A percentile compares a stretch with the other conserved stretches of the same genome.
Conservation (phyloP, 164 flowering plant species). For the Umbilicus rupestris region DNA sequence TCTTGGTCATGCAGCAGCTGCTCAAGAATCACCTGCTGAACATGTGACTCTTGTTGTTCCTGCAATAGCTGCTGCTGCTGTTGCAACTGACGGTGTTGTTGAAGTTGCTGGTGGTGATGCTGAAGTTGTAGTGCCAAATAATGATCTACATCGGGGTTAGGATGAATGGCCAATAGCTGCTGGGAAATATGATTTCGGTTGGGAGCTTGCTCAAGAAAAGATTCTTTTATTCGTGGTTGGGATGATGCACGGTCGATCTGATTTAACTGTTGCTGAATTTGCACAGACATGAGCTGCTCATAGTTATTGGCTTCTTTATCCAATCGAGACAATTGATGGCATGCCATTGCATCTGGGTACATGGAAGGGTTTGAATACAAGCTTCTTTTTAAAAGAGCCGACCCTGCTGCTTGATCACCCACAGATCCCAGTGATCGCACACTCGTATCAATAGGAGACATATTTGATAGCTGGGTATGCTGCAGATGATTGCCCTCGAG, state of each 20-base stretch:
- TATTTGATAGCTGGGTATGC: conserved; percentile 30
- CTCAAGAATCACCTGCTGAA: conserved; percentile 47
- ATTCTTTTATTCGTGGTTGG: conserved; percentile 28
- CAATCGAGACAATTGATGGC: conserved; percentile 24
- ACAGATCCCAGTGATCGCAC: conserved; percentile 24
- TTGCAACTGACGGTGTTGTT: conserved; percentile 22
- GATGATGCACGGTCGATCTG: conserved; percentile 30
- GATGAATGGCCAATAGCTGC: conserved; percentile 31
- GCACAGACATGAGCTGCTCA: conserved; percentile 43
- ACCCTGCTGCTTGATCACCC: conserved; percentile 26
- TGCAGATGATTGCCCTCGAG: conserved; percentile 37
- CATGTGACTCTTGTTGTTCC: conserved; percentile 59
- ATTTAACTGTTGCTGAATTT: conserved; percentile 49
- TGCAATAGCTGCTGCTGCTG: conserved; percentile 25
- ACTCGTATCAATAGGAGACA: conserved; percentile 28
- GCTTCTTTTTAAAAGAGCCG: conserved; percentile 34
- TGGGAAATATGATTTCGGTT: conserved; percentile 28
- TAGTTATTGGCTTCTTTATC: conserved; percentile 36
- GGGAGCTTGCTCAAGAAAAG: conserved; percentile 36
- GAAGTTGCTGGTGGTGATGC: conserved; percentile 38
- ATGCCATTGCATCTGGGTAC: conserved; percentile 32
- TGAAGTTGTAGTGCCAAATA: conserved; percentile 40
- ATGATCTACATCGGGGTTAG: conserved; percentile 47
- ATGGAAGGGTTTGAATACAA: conserved; percentile 21
- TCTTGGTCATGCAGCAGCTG: conserved; percentile 46